Percentiles rank a stretch among this genome's conserved stretches.
phyloP scores from a whole-genome alignment of 768 basidiomycete species.

The Polyporus arcularius region DNA sequence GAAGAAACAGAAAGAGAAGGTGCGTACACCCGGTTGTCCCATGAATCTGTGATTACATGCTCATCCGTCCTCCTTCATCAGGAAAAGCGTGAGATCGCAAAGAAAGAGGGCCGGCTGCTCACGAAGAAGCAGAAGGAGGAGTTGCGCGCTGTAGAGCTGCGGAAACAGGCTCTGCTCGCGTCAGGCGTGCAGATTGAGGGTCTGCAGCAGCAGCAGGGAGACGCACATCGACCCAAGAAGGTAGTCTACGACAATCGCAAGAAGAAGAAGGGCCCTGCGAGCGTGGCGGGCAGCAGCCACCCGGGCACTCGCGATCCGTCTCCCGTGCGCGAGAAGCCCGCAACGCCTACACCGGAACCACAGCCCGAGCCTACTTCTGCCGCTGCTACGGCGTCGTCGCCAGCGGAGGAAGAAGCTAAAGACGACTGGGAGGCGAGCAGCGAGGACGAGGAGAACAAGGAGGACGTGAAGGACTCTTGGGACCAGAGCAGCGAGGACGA shows the following conservation, averaged over 20 bases:
- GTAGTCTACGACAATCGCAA: slow-evolving; percentile 84
- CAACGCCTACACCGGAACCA: slow-evolving; percentile 35
- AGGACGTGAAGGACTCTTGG: slow-evolving; percentile 50
- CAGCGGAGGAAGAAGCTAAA: slow-evolving; percentile 38
- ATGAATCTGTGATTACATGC: slow-evolving; percentile 1
- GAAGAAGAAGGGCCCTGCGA: slow-evolving; percentile 50
- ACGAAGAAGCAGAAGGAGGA: slow-evolving; percentile 99
- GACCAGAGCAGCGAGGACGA: slow-evolving; percentile 67
- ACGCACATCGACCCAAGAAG: slow-evolving; percentile 59
- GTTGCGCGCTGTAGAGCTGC: slow-evolving; percentile 84
- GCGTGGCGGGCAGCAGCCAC: slow-evolving; percentile 19
- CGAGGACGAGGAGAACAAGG: slow-evolving; percentile 40
- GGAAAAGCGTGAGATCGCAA: slow-evolving; percentile 87
- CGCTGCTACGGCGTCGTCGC: slow-evolving; percentile 17
- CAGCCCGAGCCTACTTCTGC: slow-evolving; percentile 30
- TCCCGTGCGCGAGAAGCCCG: slow-evolving; percentile 25
- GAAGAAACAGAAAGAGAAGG: slow-evolving; percentile 89
- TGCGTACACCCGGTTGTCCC: slow-evolving; percentile 28
- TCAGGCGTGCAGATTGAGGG: slow-evolving; percentile 91
- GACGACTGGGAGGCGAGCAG: slow-evolving; percentile 58
- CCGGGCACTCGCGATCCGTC: slow-evolving; percentile 30
- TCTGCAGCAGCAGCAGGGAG: slow-evolving; percentile 61
- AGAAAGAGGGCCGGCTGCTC: slow-evolving; percentile 91
- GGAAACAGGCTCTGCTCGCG: slow-evolving; percentile 86
- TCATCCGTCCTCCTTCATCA: slow-evolving; percentile 31